These are phyloP conservation scores for Thalassiosira exigua DNA, from an alignment of 352 stramenopile species.

Conservation along the genomic window DNA sequence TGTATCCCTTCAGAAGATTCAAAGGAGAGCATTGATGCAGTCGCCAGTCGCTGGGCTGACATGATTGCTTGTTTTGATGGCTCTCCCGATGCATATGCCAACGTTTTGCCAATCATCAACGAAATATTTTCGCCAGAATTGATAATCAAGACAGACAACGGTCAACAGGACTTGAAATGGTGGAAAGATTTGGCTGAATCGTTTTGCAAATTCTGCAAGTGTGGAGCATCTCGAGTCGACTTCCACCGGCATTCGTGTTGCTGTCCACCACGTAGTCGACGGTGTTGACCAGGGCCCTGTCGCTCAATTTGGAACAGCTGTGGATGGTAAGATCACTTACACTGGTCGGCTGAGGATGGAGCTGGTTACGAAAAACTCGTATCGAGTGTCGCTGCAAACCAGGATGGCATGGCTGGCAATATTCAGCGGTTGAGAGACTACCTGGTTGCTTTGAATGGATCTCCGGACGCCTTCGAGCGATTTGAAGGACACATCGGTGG, in stretches of 20 bases:
- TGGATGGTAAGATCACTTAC: conserved; percentile 16
- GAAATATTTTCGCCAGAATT: neutral
- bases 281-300: conserved; percentile 10
- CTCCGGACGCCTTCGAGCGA: neutral
- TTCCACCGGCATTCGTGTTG: conserved; percentile 1
- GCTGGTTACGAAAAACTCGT: conserved; percentile 4
- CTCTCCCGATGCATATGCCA: conserved; percentile 12
- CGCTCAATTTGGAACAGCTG: conserved; percentile 13
- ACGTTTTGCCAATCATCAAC: conserved; percentile 4
- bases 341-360: conserved; percentile 10
- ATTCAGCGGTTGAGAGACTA: conserved; percentile 19
- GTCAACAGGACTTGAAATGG: neutral
- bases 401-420: conserved; percentile 10
- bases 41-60: neutral
- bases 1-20: no score
- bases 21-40: no score
- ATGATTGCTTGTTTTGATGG: conserved; percentile 13
- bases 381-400: conserved; percentile 1
- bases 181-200: neutral
- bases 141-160: neutral
- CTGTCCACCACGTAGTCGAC: conserved; percentile 7
- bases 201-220: neutral
- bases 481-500: conserved; percentile 7
- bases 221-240: neutral
- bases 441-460: conserved; percentile 7